Percentiles rank a stretch among this genome's conserved stretches.
phyloP scores from a whole-genome alignment of 2,329 filamentous ascomycete genomes.

The Cercospora sojina region DNA sequence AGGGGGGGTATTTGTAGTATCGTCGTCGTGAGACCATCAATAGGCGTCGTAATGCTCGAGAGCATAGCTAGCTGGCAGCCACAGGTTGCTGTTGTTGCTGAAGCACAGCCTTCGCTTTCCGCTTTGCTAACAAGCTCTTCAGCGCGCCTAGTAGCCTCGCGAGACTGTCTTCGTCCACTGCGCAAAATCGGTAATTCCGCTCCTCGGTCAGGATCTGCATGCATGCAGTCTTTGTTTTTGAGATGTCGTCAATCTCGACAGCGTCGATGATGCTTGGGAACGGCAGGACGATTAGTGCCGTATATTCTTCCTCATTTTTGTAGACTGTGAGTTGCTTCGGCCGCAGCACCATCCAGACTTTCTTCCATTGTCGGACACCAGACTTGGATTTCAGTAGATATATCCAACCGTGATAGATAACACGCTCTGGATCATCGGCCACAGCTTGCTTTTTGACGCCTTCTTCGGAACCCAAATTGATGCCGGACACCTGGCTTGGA shows the following conservation, averaged over 20 bases:
- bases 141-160: conserved; percentile 84
- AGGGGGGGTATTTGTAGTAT: background rate
- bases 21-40: background rate
- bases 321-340: conserved; percentile 84
- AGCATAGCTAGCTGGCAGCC: background rate
- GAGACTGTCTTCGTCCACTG: conserved; percentile 76
- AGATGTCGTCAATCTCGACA: conserved; percentile 87
- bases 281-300: conserved; percentile 76
- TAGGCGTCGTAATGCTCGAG: background rate
- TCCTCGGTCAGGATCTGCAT: conserved; percentile 94
- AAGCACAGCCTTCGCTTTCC: conserved; percentile 24
- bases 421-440: conserved; percentile 68
- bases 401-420: conserved; percentile 92
- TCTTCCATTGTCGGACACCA: conserved; percentile 90
- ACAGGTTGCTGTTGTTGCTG: conserved; percentile 3
- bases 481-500: conserved; percentile 61
- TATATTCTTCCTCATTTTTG: conserved; percentile 89
- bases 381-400: conserved; percentile 79
- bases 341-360: conserved; percentile 87
- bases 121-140: conserved; percentile 71
- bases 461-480: conserved; percentile 43
- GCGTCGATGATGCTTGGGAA: conserved; percentile 80
- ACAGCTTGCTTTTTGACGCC: conserved; percentile 14
- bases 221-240: conserved; percentile 79
- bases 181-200: conserved; percentile 56